Evolutionary conservation across 768 basidiomycete genomes (phyloP).

Genomic region (Suillus clintonianus): DNA sequence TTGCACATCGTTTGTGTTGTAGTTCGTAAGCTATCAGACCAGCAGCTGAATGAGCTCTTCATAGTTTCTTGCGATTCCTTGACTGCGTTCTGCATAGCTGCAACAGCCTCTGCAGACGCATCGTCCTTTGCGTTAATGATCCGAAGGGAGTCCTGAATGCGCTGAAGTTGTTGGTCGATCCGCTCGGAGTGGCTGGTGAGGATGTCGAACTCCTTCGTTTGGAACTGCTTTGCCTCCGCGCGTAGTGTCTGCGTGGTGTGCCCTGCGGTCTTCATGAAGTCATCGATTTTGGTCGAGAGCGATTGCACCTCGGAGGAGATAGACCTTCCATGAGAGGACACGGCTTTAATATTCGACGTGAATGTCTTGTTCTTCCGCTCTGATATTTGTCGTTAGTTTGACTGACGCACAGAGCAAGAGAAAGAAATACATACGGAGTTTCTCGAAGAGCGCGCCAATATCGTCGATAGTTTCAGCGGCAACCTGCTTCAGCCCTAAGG

Average conservation of each 20-base stretch:
- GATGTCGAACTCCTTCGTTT: constrained; percentile 56
- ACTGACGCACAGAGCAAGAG: neutral
- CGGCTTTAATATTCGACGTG: constrained; percentile 63
- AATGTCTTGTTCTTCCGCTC: constrained; percentile 74
- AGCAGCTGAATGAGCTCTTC: constrained; percentile 51
- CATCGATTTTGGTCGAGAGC: constrained; percentile 60
- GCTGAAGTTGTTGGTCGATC: constrained; percentile 59
- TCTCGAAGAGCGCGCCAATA: constrained; percentile 71
- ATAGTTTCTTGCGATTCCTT: constrained; percentile 56
- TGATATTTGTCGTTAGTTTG: constrained; percentile 31
- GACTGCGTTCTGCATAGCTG: constrained; percentile 47
- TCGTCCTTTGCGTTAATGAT: constrained; percentile 59
- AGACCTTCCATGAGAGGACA: constrained; percentile 59
- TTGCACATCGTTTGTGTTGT: constrained; percentile 50
- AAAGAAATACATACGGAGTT: constrained; percentile 63
- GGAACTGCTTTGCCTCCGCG: constrained; percentile 56
- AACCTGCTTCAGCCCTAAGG: constrained; percentile 63
- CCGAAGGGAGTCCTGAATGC: constrained; percentile 51
- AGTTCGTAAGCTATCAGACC: constrained; percentile 54
- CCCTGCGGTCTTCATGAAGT: constrained; percentile 58
- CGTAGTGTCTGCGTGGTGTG: constrained; percentile 57
- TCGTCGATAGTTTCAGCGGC: constrained; percentile 72
- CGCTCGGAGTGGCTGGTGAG: constrained; percentile 51
- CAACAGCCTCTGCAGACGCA: constrained; percentile 53
- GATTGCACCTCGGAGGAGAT: constrained; percentile 54